phyloP scores from a whole-genome alignment of 1,284 basidiomycete genomes.

The Ustilago tritici region DNA sequence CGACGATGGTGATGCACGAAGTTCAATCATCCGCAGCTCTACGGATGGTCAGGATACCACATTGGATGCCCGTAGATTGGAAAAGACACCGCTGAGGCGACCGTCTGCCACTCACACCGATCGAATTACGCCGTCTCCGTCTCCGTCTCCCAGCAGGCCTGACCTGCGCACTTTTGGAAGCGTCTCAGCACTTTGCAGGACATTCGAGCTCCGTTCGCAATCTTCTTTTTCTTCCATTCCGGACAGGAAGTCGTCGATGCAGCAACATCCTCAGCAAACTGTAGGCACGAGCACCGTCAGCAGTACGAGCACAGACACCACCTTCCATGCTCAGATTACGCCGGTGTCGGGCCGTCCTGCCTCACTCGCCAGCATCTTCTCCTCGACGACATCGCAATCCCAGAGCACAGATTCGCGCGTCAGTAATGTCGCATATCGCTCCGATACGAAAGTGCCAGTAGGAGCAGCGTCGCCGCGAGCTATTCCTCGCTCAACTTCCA shows the following conservation, averaged over 20 bases:
- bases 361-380: conserved; percentile 58
- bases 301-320: conserved; percentile 36
- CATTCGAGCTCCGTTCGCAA: conserved; percentile 44
- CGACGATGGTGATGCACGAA: conserved; percentile 13
- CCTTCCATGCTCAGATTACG: conserved; percentile 52
- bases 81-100: conserved; percentile 14
- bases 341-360: conserved; percentile 49
- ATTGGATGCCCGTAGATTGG: conserved; percentile 12
- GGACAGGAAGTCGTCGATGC: conserved; percentile 44
- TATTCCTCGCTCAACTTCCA: conserved; percentile 21
- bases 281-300: conserved; percentile 26
- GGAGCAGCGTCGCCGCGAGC: conserved; percentile 12
- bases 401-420: conserved; percentile 12
- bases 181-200: conserved; percentile 30
- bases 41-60: conserved; percentile 23
- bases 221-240: conserved; percentile 42
- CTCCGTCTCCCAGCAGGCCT: conserved; percentile 9
- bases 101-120: conserved; percentile 19
- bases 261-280: conserved; percentile 16
- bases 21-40: conserved; percentile 15
- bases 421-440: conserved; percentile 6
- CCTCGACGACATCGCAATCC: conserved; percentile 10
- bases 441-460: not conserved
- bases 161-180: conserved; percentile 28
- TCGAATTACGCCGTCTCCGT: conserved; percentile 19